Conservation (phyloP, 306 rosid genomes). For the Cicer arietinum region DNA sequence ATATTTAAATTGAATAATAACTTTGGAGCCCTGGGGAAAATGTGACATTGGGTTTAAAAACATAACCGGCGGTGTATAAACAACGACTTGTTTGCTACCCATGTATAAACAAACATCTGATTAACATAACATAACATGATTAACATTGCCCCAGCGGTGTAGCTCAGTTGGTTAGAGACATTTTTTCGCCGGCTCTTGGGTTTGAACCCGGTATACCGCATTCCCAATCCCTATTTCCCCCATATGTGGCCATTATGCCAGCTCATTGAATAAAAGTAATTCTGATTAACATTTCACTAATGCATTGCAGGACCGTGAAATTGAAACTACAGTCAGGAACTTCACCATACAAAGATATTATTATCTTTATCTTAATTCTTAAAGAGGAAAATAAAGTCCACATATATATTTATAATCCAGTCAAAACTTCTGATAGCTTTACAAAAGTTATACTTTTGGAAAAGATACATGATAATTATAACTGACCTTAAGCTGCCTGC, state of each 20-base stretch:
- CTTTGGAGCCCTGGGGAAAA: conserved; percentile 27
- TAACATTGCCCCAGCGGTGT: too few species aligned
- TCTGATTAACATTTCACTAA: conserved; percentile 2
- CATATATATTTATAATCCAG: conserved; percentile 28
- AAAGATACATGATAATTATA: background rate
- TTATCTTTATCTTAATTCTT: conserved; percentile 4
- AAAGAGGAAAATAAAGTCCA: conserved; percentile 12
- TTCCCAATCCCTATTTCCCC: too few species aligned
- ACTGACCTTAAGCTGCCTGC: conserved; percentile 91
- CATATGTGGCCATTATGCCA: too few species aligned
- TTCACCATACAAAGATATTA: conserved; percentile 7
- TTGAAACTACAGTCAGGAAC: conserved; percentile 4
- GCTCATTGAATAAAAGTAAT: background rate
- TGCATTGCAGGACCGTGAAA: conserved; percentile 31
- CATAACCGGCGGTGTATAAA: background rate
- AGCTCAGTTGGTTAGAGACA: too few species aligned
- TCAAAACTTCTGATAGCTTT: conserved; percentile 14
- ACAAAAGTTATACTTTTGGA: conserved; percentile 8
- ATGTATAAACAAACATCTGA: background rate
- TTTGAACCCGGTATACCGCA: too few species aligned
- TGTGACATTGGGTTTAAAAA: conserved; percentile 1
- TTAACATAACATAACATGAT: background rate
- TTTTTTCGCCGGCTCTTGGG: too few species aligned
- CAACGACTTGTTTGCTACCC: background rate
- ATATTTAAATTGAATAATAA: conserved; percentile 12